A percentile compares a stretch with the other conserved stretches of the same genome.
These are phyloP conservation scores for Plasmodium adleri DNA, from an alignment of 169 alveolate genomes.

Conservation along the genomic window DNA sequence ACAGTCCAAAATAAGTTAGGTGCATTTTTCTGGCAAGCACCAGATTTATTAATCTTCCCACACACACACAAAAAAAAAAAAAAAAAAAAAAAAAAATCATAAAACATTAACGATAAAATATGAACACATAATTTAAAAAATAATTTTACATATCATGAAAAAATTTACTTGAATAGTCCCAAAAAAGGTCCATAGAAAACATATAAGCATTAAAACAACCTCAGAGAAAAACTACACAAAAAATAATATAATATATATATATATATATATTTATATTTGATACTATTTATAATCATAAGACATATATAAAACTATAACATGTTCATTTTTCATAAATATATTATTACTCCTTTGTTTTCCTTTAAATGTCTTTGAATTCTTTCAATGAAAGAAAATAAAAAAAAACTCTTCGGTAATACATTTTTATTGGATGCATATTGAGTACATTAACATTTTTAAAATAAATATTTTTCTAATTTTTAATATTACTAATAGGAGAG, in stretches of 20 bases:
- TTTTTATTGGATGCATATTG: constrained; percentile 1
- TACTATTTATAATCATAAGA: background rate
- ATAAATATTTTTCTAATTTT: background rate
- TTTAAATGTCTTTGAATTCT: constrained; percentile 58
- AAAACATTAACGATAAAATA: background rate
- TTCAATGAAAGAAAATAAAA: constrained; percentile 50
- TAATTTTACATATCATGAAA: no score
- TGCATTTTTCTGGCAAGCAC: constrained; percentile 62
- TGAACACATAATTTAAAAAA: no score
- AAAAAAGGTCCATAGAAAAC: constrained; percentile 67
- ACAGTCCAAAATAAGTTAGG: constrained; percentile 69
- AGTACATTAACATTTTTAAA: background rate
- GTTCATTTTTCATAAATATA: no score
- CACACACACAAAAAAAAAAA: constrained; percentile 12
- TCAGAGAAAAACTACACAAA: constrained; percentile 40
- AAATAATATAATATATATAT: background rate
- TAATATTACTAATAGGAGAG: constrained; percentile 41
- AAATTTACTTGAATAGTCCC: constrained; percentile 66
- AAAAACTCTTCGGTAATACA: constrained; percentile 45
- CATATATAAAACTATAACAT: no score
- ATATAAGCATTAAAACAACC: constrained; percentile 52
- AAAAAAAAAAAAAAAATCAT: background rate
- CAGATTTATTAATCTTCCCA: constrained; percentile 50
- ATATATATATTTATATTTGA: background rate
- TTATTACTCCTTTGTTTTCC: constrained; percentile 70